Evolutionary conservation across 169 alveolate genomes (phyloP).

Genomic region (Babesia bovis): DNA sequence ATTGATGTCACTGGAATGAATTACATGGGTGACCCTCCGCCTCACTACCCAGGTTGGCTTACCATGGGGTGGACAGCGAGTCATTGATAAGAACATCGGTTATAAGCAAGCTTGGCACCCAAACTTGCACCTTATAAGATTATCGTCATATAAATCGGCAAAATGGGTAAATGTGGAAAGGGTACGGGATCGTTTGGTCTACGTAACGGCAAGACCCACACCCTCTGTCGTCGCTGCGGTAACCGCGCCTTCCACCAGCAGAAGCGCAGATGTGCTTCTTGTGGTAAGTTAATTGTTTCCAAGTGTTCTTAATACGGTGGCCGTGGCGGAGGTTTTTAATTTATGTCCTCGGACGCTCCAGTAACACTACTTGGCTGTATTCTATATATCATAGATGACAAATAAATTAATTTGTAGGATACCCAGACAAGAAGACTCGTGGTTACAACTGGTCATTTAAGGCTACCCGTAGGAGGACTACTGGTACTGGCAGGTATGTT

Average conservation of each 20-base stretch:
- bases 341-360: neutral
- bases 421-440: constrained; percentile 92
- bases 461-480: constrained; percentile 93
- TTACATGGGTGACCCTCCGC: neutral
- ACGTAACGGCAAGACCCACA: constrained; percentile 94
- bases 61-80: constrained; percentile 43
- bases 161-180: constrained; percentile 92
- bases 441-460: constrained; percentile 94
- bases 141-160: neutral
- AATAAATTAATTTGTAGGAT: constrained; percentile 50
- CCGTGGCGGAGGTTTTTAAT: too few species aligned
- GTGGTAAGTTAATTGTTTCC: constrained; percentile 72
- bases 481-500: constrained; percentile 94
- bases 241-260: constrained; percentile 91
- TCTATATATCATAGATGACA: neutral
- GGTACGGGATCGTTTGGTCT: constrained; percentile 98
- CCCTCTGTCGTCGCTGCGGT: constrained; percentile 95
- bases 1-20: too few species aligned
- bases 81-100: neutral
- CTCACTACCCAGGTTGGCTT: constrained; percentile 9
- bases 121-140: neutral
- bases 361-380: neutral
- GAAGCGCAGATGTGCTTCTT: constrained; percentile 94
- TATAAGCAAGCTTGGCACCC: neutral
- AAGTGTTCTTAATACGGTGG: neutral